Percentiles rank a stretch among this genome's conserved stretches.
These are phyloP conservation scores for Pisolithus microcarpus DNA, from an alignment of 768 basidiomycete genomes.

Conservation along the genomic window DNA sequence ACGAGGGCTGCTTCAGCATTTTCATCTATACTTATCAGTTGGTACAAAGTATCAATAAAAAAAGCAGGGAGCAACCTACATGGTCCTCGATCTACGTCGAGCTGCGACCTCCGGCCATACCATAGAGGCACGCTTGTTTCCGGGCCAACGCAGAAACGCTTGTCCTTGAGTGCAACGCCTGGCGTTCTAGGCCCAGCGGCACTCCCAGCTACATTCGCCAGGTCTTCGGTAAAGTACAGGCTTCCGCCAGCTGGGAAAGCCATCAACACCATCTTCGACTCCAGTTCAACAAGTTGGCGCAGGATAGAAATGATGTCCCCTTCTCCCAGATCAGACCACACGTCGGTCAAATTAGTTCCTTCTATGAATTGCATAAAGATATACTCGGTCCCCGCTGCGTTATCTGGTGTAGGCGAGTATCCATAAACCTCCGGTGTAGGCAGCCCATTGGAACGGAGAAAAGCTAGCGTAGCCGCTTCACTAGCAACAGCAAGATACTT, in stretches of 20 bases:
- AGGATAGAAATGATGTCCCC: slow-evolving; percentile 34
- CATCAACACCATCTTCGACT: slow-evolving; percentile 41
- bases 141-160: slow-evolving; percentile 40
- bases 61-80: slow-evolving; percentile 36
- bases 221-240: slow-evolving; percentile 41
- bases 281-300: slow-evolving; percentile 41
- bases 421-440: slow-evolving; percentile 26
- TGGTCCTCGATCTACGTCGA: slow-evolving; percentile 45
- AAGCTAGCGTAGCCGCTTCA: slow-evolving; percentile 24
- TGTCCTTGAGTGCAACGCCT: slow-evolving; percentile 31
- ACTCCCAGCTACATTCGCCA: slow-evolving; percentile 32
- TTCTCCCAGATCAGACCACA: slow-evolving; percentile 34
- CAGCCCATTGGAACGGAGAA: slow-evolving; percentile 18
- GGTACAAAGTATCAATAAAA: slow-evolving; percentile 14
- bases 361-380: slow-evolving; percentile 26
- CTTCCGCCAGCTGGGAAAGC: slow-evolving; percentile 46
- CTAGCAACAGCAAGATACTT: slow-evolving; percentile 24
- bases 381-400: slow-evolving; percentile 23
- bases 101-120: slow-evolving; percentile 44
- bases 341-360: slow-evolving; percentile 18
- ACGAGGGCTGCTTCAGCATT: background rate
- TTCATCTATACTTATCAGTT: background rate
- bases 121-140: slow-evolving; percentile 39
- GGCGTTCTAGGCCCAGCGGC: background rate
- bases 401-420: slow-evolving; percentile 24